Evolutionary conservation across 805 yeast species (phyloP), one percentile per base, ranked within the genome.

Genomic region (Metschnikowia dekortorum): DNA sequence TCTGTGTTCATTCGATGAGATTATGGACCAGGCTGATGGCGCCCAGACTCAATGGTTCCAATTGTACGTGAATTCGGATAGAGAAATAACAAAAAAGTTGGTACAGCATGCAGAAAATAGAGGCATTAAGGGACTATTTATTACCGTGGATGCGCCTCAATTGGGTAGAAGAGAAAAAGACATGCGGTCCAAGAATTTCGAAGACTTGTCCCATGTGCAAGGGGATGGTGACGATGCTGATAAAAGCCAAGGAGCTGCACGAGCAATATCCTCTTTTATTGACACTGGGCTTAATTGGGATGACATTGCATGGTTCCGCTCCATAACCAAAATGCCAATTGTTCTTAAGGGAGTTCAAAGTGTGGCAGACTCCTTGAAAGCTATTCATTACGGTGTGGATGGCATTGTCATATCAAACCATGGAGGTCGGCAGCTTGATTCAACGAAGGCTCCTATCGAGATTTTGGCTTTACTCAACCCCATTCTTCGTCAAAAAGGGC

Each of bases 81-180:
- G 78, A 14, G 58, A 62, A 31, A 57, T 64, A 28, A 61, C 74
- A 30, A 51, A 52, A 16, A 54, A 63, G 11, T 57, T 64, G 44
- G 63, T 79, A 13, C 63, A 63, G 45, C 70, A 69, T 37, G 74
- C 74, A 18, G 75, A 74, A 46, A 57, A 58, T 13, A 60, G 68
- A 11, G 74, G 74, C 8, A 64, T 76, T 46, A 75, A 74, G 56
- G 83, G 75, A 0, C 53, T 81, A 3, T 76, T 79, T 51, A 71
- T 81, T 47, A 81, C 84, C 3, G 80, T 80, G 14, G 85, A 81
- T 58, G 73, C 81, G 18, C 80, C 83, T 0, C 73, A 71, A 44
- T 66, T 80, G 44, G 85, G 85, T 1, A 81, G 94, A 55, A 81
- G 97, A 59, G 97, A 91, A 67, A 90, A 89, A 67, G 96, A 89